A percentile compares a stretch with the other conserved stretches of the same genome.
phyloP scores from a whole-genome alignment of 2,329 filamentous ascomycete species.

The Pseudonectria foliicola region DNA sequence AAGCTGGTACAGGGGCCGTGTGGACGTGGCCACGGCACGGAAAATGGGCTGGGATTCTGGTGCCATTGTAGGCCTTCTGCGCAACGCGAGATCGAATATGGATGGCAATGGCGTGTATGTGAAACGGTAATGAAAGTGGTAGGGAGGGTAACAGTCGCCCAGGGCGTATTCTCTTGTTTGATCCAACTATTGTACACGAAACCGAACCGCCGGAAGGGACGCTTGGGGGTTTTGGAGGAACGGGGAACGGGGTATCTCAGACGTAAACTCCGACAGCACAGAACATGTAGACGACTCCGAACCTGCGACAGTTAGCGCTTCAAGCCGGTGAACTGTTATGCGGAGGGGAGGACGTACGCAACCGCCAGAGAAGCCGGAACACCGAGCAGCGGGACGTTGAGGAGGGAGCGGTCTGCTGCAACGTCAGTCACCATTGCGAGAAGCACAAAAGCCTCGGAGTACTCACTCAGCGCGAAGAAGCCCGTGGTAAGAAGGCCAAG shows the following conservation, averaged over 20 bases:
- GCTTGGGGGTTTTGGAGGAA: slow-evolving; percentile 18
- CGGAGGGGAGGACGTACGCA: slow-evolving; percentile 56
- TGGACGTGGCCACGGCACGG: slow-evolving; percentile 69
- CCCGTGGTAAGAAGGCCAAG: slow-evolving; percentile 66
- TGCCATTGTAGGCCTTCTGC: slow-evolving; percentile 18
- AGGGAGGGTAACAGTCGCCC: slow-evolving; percentile 20
- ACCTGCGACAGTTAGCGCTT: slow-evolving; percentile 43
- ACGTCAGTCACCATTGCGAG: slow-evolving; percentile 13
- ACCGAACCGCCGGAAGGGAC: slow-evolving; percentile 21
- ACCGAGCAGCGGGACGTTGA: slow-evolving; percentile 70
- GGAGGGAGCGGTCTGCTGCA: slow-evolving; percentile 67
- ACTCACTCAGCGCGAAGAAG: slow-evolving; percentile 78
- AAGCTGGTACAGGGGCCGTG: slow-evolving; percentile 63
- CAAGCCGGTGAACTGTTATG: neutral
- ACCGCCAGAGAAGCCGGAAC: slow-evolving; percentile 82
- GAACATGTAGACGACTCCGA: slow-evolving; percentile 97
- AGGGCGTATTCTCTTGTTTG: slow-evolving; percentile 25
- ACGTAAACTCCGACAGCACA: slow-evolving; percentile 98
- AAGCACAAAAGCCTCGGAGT: neutral
- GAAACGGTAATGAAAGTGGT: slow-evolving; percentile 13
- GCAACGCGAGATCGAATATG: slow-evolving; percentile 3
- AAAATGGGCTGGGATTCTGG: slow-evolving; percentile 49
- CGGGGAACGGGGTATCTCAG: slow-evolving; percentile 49
- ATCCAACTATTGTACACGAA: slow-evolving; percentile 32
- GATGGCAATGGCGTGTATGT: slow-evolving; percentile 5